Evolutionary conservation across 2,329 filamentous ascomycete genomes (phyloP), one percentile per base, ranked within the genome.

Genomic region (Stemphylium beticola): DNA sequence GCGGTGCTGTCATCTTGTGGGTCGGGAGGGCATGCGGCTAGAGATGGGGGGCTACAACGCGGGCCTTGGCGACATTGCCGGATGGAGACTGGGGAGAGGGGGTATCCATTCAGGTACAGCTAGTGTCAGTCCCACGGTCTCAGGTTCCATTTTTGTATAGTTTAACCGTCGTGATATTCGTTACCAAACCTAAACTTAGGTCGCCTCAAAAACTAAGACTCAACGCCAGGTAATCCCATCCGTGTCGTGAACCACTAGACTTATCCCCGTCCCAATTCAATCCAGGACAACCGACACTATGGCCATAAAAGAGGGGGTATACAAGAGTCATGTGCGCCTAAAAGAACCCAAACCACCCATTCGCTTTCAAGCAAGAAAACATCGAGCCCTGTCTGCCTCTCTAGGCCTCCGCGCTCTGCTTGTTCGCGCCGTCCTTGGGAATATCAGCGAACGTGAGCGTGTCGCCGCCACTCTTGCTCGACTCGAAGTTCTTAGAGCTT

Each of bases 401-500:
- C 46, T 49, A n/a, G 10, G 48, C 32, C 22, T 55, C 53, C 32
- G 37, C 59, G 24, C 37, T 20, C 17, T 51, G 40, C 12, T 46
- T 41, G 9, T 55, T 48, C 4, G 55, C 39, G 8, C 63, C 60
- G 3, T 57, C 56, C 56, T 72, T 74, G 41, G 72, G 67, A 40
- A 76, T 72, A 42, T 76, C 74, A 8, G 68, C 72, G 53, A 76
- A 76, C 68, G 74, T 71, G 56, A 62, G 53, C n/a, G 58, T 57
- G 11, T 29, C 26, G 55, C 68, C 51, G 20, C 62, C 60, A 55
- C 68, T 65, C 61, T 73, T 75, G 48, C 66, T 63, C 24, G 71
- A 60, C 58, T 74, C 72, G 49, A 74, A 71, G 60, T 74, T 77
- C 63, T 72, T 76, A n/a, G 73, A 60, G 65, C 71, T 75, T 20